Percentiles rank a stretch among this genome's conserved stretches.
Evolutionary conservation across 345 rosid genomes (phyloP).

Genomic region (Gossypium rotundifolium): DNA sequence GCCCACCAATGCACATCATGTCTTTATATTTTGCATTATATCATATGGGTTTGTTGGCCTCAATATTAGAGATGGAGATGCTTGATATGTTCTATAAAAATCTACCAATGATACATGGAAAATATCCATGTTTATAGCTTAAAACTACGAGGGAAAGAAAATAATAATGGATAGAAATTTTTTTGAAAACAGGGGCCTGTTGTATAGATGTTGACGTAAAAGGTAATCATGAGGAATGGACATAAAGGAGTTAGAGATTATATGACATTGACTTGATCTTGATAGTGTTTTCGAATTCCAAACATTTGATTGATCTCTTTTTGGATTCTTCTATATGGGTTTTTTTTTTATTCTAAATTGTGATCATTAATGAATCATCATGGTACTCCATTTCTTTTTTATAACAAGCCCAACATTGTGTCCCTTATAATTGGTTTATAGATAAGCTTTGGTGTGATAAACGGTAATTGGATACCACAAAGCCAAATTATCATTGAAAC

Average conservation of each 20-base stretch:
- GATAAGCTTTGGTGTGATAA: constrained; percentile 5
- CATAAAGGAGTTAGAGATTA: constrained; percentile 22
- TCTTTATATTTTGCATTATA: constrained; percentile 1
- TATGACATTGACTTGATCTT: constrained; percentile 18
- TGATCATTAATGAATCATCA: neutral
- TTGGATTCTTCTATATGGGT: constrained; percentile 30
- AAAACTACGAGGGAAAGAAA: no score
- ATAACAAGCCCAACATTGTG: neutral
- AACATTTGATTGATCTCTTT: constrained; percentile 22
- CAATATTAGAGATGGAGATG: neutral
- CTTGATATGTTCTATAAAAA: neutral
- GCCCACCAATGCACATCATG: constrained; percentile 15
- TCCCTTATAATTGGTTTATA: neutral
- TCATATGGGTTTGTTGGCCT: constrained; percentile 14
- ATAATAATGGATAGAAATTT: neutral
- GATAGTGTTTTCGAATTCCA: neutral
- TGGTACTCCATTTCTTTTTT: no score
- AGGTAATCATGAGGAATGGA: constrained; percentile 15
- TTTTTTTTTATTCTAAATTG: neutral
- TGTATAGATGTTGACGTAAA: constrained; percentile 27
- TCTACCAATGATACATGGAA: no score
- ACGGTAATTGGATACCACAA: neutral
- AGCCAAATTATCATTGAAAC: neutral
- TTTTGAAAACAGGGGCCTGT: constrained; percentile 1
- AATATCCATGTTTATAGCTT: no score